Evolutionary conservation across 1,139 yeast genomes (phyloP).

Genomic region (Maudiozyma humilis): DNA sequence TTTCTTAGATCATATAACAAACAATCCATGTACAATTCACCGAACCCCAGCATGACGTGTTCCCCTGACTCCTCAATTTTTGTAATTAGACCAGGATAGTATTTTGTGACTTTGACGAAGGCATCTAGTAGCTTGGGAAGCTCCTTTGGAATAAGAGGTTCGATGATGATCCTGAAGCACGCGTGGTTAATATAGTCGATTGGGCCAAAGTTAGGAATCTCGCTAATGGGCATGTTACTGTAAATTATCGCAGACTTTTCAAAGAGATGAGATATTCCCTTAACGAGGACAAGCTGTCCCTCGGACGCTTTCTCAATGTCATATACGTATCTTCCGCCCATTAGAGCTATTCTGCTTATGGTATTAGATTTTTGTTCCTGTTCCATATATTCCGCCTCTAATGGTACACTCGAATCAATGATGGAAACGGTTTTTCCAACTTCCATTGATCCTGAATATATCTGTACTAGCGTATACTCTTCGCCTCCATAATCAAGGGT

Average conservation of each 20-base stretch:
- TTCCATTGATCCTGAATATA: conserved; percentile 51
- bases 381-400: conserved; percentile 46
- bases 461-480: conserved; percentile 46
- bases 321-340: conserved; percentile 66
- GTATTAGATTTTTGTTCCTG: conserved; percentile 38
- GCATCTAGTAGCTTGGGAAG: conserved; percentile 66
- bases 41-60: conserved; percentile 70
- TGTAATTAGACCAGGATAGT: conserved; percentile 58
- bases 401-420: conserved; percentile 37
- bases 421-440: conserved; percentile 45
- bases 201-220: conserved; percentile 32
- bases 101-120: conserved; percentile 49
- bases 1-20: conserved; percentile 66
- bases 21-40: conserved; percentile 85
- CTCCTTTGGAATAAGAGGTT: conserved; percentile 73
- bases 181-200: conserved; percentile 45
- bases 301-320: conserved; percentile 47
- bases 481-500: conserved; percentile 39
- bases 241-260: conserved; percentile 54
- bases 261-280: conserved; percentile 51
- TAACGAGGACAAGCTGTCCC: conserved; percentile 61
- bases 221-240: conserved; percentile 13
- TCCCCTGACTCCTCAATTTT: conserved; percentile 88
- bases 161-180: conserved; percentile 73
- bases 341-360: conserved; percentile 46